Percentiles rank a stretch among this genome's conserved stretches.
Conservation (phyloP, 352 stramenopile genomes). For the Aphanomyces astaci region DNA sequence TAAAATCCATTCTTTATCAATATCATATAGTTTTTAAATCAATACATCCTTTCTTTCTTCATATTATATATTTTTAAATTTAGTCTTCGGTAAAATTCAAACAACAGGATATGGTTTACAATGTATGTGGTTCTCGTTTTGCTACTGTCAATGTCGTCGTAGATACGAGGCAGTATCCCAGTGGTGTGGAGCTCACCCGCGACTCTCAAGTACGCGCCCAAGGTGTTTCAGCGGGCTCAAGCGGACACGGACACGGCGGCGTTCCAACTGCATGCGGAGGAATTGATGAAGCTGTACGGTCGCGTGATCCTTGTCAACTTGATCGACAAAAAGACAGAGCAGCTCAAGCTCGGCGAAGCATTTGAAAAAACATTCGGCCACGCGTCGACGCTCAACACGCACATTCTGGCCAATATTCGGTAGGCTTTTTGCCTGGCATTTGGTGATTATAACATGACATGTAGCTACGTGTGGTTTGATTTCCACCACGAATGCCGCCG, state of each 20-base stretch:
- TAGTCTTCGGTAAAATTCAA: too few relatives aligned
- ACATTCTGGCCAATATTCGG: slow-evolving; percentile 52
- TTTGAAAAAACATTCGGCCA: slow-evolving; percentile 74
- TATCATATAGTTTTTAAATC: too few relatives aligned
- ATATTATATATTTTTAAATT: too few relatives aligned
- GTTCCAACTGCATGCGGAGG: slow-evolving; percentile 50
- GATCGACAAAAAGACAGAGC: slow-evolving; percentile 92
- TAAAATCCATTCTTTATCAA: too few relatives aligned
- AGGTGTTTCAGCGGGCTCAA: slow-evolving; percentile 55
- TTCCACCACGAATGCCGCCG: slow-evolving; percentile 95
- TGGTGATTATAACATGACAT: neutral
- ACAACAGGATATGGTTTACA: too few relatives aligned
- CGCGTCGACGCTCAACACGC: slow-evolving; percentile 44
- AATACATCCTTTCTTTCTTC: too few relatives aligned
- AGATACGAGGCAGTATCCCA: slow-evolving; percentile 94
- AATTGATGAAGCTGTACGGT: slow-evolving; percentile 59
- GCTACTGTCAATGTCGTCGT: slow-evolving; percentile 27
- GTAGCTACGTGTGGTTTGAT: slow-evolving; percentile 92
- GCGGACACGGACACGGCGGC: slow-evolving; percentile 41
- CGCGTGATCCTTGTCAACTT: slow-evolving; percentile 90
- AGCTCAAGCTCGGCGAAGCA: slow-evolving; percentile 84
- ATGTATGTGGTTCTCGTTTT: too few relatives aligned
- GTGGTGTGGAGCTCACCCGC: slow-evolving; percentile 87
- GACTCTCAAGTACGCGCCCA: slow-evolving; percentile 91
- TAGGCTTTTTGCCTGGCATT: slow-evolving; percentile 16